Percentiles rank a stretch among this genome's conserved stretches.
phyloP scores from a whole-genome alignment of 768 basidiomycete genomes.

The Boletus insuetus region DNA sequence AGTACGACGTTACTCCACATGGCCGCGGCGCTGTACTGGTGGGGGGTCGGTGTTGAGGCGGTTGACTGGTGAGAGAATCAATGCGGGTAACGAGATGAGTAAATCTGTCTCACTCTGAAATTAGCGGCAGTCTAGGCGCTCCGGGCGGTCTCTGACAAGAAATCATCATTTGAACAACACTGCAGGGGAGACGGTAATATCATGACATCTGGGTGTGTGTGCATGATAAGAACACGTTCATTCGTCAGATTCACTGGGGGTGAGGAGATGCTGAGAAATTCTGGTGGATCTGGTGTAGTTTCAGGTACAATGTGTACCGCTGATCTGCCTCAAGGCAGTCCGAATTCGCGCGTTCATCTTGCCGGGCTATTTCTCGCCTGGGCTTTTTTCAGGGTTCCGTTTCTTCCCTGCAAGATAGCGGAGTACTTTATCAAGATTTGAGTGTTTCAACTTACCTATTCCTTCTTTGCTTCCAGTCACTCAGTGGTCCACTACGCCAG shows the following conservation, averaged over 20 bases:
- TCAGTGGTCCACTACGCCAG: not conserved
- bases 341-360: slow-evolving; percentile 23
- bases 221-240: not conserved
- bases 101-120: not conserved
- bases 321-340: slow-evolving; percentile 19
- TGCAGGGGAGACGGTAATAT: too few species aligned
- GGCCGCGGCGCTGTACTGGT: not conserved
- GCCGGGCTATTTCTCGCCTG: not conserved
- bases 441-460: not conserved
- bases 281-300: not conserved
- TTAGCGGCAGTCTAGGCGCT: too few species aligned
- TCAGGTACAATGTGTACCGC: slow-evolving; percentile 11
- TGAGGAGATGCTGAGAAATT: not conserved
- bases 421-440: slow-evolving; percentile 3
- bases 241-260: not conserved
- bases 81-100: not conserved
- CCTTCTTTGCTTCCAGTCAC: not conserved
- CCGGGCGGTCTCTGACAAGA: too few species aligned
- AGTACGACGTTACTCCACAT: not conserved
- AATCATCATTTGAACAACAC: too few species aligned
- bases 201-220: too few species aligned
- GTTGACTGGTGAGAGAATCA: not conserved
- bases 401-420: slow-evolving; percentile 10
- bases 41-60: not conserved
- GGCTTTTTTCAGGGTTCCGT: slow-evolving; percentile 7